Conservation (phyloP, 108 stramenopile species). For the Mediolabrus comicus region DNA sequence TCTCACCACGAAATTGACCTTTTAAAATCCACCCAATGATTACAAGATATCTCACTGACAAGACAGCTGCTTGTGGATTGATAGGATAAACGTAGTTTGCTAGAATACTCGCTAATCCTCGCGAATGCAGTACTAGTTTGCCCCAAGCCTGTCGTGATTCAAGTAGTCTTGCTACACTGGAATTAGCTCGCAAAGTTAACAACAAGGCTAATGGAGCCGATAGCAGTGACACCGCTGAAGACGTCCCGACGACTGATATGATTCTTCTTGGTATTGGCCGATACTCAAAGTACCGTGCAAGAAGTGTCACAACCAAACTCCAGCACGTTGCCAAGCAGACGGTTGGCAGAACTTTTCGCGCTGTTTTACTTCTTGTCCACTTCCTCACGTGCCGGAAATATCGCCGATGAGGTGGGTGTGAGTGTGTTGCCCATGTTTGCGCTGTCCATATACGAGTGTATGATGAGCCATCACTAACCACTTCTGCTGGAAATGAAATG, state of each 20-base stretch:
- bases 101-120: constrained; percentile 22
- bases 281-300: not conserved
- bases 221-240: constrained; percentile 17
- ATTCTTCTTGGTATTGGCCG: not conserved
- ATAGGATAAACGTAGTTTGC: constrained; percentile 9
- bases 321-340: constrained; percentile 29
- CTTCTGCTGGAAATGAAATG: constrained; percentile 1
- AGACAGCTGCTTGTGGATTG: constrained; percentile 16
- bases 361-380: constrained; percentile 31
- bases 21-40: constrained; percentile 43
- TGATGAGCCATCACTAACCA: constrained; percentile 27
- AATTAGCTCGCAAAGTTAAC: constrained; percentile 40
- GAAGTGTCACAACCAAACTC: constrained; percentile 18
- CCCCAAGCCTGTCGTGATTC: constrained; percentile 39
- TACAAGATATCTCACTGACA: constrained; percentile 27
- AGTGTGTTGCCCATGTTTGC: constrained; percentile 28
- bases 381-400: constrained; percentile 27
- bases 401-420: constrained; percentile 20
- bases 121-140: constrained; percentile 6
- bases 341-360: constrained; percentile 31
- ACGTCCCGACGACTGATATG: not conserved
- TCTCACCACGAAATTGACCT: constrained; percentile 21
- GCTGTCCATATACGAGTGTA: constrained; percentile 41
- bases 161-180: constrained; percentile 18
- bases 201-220: constrained; percentile 40